These are phyloP conservation scores for Fraxinus pennsylvanica DNA, from an alignment of 257 asterid species.

Conservation along the genomic window DNA sequence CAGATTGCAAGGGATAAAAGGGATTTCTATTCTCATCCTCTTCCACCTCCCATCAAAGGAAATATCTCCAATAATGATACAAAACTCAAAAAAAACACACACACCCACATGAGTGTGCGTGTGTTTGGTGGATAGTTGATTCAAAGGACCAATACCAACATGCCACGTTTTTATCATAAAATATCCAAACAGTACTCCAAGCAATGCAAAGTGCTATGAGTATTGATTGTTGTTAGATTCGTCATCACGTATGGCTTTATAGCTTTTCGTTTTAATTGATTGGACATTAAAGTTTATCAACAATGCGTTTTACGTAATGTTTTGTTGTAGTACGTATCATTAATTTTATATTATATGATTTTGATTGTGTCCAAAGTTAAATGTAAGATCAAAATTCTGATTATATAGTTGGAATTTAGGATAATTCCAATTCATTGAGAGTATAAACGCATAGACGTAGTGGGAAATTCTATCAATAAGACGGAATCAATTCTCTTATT, in stretches of 20 bases:
- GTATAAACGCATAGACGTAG: too few species aligned
- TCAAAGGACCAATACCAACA: not conserved
- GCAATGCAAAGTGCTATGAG: not conserved
- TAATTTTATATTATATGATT: too few species aligned
- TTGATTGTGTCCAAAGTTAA: too few species aligned
- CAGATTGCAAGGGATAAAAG: conserved; percentile 6
- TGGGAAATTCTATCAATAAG: too few species aligned
- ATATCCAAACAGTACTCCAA: not conserved
- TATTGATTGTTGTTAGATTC: not conserved
- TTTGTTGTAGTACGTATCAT: too few species aligned
- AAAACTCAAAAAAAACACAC: not conserved
- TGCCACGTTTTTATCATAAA: not conserved
- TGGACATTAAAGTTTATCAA: not conserved
- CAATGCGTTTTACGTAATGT: too few species aligned
- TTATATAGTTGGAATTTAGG: too few species aligned
- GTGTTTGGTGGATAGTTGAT: not conserved
- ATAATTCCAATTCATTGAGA: too few species aligned
- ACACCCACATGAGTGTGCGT: not conserved
- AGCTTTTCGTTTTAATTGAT: not conserved
- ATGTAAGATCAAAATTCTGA: too few species aligned
- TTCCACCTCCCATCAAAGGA: not conserved
- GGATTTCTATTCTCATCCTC: not conserved
- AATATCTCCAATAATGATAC: not conserved
- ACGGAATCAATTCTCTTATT: too few species aligned
- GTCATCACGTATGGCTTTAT: not conserved